These are phyloP conservation scores for Blepharisma stoltei DNA, from an alignment of 73 alveolate genomes.

Conservation along the genomic window DNA sequence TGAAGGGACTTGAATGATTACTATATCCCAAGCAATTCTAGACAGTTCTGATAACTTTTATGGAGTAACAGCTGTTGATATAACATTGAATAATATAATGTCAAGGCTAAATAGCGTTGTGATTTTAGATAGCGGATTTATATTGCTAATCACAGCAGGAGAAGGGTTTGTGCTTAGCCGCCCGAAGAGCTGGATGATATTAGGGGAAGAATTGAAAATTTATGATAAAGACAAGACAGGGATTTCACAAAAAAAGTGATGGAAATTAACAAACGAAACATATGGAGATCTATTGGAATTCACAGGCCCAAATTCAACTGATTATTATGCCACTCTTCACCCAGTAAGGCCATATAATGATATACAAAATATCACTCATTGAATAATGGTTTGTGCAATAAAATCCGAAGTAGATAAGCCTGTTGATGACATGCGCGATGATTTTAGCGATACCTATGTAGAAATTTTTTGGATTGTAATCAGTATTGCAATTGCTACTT, in stretches of 20 bases:
- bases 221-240: too few species aligned
- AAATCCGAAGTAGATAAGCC: background rate
- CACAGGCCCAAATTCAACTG: too few species aligned
- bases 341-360: background rate
- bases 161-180: too few species aligned
- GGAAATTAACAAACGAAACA: too few species aligned
- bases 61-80: background rate
- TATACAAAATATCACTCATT: slow-evolving; percentile 1
- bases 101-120: too few species aligned
- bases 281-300: too few species aligned
- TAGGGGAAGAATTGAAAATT: too few species aligned
- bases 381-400: background rate
- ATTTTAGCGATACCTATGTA: background rate
- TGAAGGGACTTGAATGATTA: background rate
- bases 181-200: too few species aligned
- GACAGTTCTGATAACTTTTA: background rate
- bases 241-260: too few species aligned
- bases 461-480: background rate
- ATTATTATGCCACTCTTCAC: too few species aligned
- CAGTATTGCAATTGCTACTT: background rate
- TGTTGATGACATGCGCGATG: background rate
- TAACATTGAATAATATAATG: background rate
- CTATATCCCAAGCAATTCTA: background rate
- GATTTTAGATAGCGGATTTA: too few species aligned
- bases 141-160: too few species aligned